Percentiles rank a stretch among this genome's conserved stretches.
Evolutionary conservation across 768 basidiomycete genomes (phyloP).

Genomic region (Leccinum truebloodii): DNA sequence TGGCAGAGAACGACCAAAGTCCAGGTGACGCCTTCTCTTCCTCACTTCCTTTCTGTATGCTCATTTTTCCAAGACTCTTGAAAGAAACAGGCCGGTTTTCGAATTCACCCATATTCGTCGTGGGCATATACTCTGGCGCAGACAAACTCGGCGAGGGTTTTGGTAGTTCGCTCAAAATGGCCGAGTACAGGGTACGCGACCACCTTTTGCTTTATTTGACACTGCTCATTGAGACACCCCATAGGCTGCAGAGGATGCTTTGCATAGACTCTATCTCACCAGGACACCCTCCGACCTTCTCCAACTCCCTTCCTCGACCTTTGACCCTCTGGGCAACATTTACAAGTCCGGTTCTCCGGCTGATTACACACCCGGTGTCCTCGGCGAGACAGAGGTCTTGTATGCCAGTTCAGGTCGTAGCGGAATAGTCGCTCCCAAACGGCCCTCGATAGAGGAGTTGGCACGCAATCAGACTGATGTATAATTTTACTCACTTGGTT

Average conservation of each 20-base stretch:
- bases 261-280: conserved; percentile 82
- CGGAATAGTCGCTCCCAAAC: conserved; percentile 34
- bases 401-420: conserved; percentile 71
- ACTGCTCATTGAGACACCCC: background rate
- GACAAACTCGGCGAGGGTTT: conserved; percentile 94
- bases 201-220: background rate
- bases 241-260: conserved; percentile 84
- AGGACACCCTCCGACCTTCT: conserved; percentile 67
- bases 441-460: conserved; percentile 28
- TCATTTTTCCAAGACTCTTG: conserved; percentile 56
- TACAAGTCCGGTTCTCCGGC: conserved; percentile 49
- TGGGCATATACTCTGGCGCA: conserved; percentile 85
- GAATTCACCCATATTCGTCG: conserved; percentile 90
- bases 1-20: conserved; percentile 62
- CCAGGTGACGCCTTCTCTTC: conserved; percentile 47
- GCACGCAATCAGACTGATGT: conserved; percentile 23
- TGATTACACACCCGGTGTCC: conserved; percentile 51
- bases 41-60: background rate
- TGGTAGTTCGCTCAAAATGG: conserved; percentile 92
- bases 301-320: conserved; percentile 74
- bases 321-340: conserved; percentile 59
- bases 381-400: conserved; percentile 64
- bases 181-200: conserved; percentile 77
- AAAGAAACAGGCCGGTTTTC: conserved; percentile 93
- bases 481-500: conserved; percentile 27